Conservation (phyloP, 352 stramenopile species). For the Globisporangium iwayamae region DNA sequence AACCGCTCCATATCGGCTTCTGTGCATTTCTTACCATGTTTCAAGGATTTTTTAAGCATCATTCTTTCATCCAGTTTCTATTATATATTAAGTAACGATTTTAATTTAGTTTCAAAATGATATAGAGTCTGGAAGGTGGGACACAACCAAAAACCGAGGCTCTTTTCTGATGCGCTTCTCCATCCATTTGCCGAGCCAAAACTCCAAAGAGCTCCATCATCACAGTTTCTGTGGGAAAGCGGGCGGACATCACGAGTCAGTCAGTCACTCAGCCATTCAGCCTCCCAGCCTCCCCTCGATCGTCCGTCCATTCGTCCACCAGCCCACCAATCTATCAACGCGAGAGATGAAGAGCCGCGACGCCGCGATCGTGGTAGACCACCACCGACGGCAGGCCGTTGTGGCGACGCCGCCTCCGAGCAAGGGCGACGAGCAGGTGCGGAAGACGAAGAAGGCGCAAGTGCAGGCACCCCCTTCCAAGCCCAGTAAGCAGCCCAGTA, state of each 20-base stretch:
- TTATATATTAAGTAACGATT: too few relatives aligned
- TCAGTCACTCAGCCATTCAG: not conserved
- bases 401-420: constrained; percentile 16
- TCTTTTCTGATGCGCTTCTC: constrained; percentile 16
- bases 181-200: constrained; percentile 10
- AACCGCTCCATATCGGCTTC: too few relatives aligned
- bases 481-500: constrained; percentile 9
- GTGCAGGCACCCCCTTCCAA: not conserved
- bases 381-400: constrained; percentile 32
- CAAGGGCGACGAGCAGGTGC: constrained; percentile 26
- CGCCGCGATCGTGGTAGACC: constrained; percentile 37
- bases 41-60: too few relatives aligned
- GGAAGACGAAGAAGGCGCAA: constrained; percentile 31
- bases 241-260: constrained; percentile 1
- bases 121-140: not conserved
- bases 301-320: not conserved
- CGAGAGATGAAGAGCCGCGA: constrained; percentile 37
- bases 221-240: not conserved
- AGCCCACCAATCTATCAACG: not conserved
- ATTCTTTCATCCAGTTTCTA: too few relatives aligned
- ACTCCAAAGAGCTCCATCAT: not conserved
- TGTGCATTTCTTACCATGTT: too few relatives aligned
- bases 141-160: not conserved
- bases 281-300: too few relatives aligned
- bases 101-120: not conserved